Base-by-base conservation (phyloP, 2,329 filamentous ascomycete genomes). In the Aspergillus fructus region DNA sequence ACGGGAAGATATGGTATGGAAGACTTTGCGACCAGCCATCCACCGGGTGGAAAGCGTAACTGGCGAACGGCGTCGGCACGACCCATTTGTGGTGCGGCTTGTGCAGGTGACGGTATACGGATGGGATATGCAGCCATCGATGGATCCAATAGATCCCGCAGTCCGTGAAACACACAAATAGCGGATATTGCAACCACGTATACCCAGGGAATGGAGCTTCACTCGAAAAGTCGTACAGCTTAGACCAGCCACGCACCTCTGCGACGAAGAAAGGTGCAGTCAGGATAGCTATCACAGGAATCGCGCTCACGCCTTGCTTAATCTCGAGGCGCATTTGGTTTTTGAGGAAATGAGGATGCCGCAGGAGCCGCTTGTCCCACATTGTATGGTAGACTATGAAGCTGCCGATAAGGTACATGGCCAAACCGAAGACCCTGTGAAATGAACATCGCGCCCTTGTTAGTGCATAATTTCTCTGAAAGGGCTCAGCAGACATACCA, bases 21-120 rank as follows among this genome's bases (percentile, higher is more conserved):
- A 96, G 71, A 58, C 89, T 89, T 79, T 97, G 93, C 6, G 86
- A 82, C 77, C 88, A 97, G 66, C 93, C 93, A 71, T 97, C 93
- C 45, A 97, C 72, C 0, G 93, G 93, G 78, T 97, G 91, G 82
- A 97, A 97, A 53, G 93, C 93, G 71, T 96, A 90, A 67, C 89
- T 91, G 21, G 93, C 92, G 74, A 85, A 97, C 0, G 93, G 93
- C 0, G 91, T 96, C 8, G 93, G 93, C 88, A 97, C 94, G 77
- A 97, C 96, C 93, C 93, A 97, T 81, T 96, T 97, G 85, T 97
- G 93, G 78, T 97, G 93, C 62, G 91, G 88, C 84, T 97, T 97
- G 83, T 97, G 93, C 47, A 97, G 83, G 66, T 81, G 81, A 80
- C 92, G 94, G 84, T 97, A 97, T 63, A 94, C 70, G 34, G 76